These are phyloP conservation scores for Sisymbrium altissimum DNA, from an alignment of 345 rosid species.

Conservation along the genomic window DNA sequence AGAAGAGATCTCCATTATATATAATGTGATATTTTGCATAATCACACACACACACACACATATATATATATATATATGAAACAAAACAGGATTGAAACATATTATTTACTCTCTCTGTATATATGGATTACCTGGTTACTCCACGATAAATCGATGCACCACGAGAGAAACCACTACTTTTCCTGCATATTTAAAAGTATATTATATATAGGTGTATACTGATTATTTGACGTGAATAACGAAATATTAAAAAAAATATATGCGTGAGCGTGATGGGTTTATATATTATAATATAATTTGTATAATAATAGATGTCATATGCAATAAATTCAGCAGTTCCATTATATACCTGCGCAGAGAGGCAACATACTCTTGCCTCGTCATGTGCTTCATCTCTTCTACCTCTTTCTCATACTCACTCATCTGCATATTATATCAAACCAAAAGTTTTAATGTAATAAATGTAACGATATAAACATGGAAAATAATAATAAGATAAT, in stretches of 20 bases:
- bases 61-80: background rate
- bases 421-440: conserved; percentile 44
- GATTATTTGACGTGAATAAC: background rate
- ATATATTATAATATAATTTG: background rate
- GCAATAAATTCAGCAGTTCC: conserved; percentile 21
- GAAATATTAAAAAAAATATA: background rate
- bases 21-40: background rate
- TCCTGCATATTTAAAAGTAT: conserved; percentile 40
- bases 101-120: background rate
- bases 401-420: conserved; percentile 75
- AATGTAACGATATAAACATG: conserved; percentile 12
- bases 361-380: conserved; percentile 88
- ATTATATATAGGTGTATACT: conserved; percentile 19
- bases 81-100: background rate
- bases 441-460: background rate
- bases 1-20: background rate
- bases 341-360: conserved; percentile 76
- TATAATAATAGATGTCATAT: background rate
- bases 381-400: conserved; percentile 97
- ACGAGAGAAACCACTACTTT: conserved; percentile 96
- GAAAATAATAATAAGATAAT: background rate
- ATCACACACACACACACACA: too few relatives aligned
- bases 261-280: conserved; percentile 3
- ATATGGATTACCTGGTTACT: conserved; percentile 64
- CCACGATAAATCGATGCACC: conserved; percentile 96